Base-by-base conservation (phyloP, 2,329 filamentous ascomycete species). In the Fusarium marasasianum region DNA sequence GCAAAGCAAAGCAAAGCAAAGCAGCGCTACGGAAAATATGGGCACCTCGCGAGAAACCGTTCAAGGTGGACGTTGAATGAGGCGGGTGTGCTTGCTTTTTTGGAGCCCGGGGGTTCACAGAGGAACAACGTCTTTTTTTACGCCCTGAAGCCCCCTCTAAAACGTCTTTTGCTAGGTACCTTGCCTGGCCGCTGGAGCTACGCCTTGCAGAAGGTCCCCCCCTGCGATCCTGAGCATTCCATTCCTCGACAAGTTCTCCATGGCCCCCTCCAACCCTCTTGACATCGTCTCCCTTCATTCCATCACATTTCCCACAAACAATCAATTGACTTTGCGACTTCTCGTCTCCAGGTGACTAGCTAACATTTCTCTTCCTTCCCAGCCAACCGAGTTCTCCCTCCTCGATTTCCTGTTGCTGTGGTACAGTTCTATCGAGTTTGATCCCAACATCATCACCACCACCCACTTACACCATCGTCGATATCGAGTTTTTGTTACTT, bases 201-300 rank as follows among this genome's bases (percentile, higher is more conserved):
- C 72, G 72, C 59, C 63, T 69, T 63, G 71, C 62, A 74, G 71
- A 58, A 66, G 60, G 43, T 61, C 45, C 76, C 73, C 68, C 76
- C 73, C 63, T 75, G 71, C 66, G 45, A 63, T 66, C 22, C 41
- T 56, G 55, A 76, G 54, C 76, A 78, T 78, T 78, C 76, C 50
- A 53, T 53, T 53, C 50, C 76, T 78, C 24, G 71, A 60, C 62
- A 45, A 53, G 50, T 60, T 35, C 57, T 57, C 71, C 66, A 37
- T 63, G 35, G 58, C 53, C 72, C 64, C 63, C 57, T 73, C 67
- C 43, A 77, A 62, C 66, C 63, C 70, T 66, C 70, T 38, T 47
- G 45, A 66, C 55, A 31, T 37, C 56, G 61, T 72, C 77, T 79
- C 77, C 77, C 77, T 78, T 78, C 77, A 78, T 78, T 78, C 77